A percentile compares a stretch with the other conserved stretches of the same genome.
Conservation (phyloP, 148 eudicot genomes). For the Diospyros lotus region DNA sequence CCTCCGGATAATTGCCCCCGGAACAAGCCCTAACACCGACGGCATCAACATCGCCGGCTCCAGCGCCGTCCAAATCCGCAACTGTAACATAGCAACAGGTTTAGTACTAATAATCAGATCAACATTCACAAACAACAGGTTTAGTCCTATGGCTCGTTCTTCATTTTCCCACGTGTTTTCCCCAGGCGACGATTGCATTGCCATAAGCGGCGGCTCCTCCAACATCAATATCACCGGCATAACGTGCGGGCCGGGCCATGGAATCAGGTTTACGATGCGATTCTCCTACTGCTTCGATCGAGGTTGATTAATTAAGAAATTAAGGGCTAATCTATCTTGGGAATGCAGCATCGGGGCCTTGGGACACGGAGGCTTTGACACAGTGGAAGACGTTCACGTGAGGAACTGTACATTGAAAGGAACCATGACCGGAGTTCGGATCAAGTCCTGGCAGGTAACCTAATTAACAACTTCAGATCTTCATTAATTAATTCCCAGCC, state of each 20-base stretch:
- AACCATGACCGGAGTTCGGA: constrained; percentile 33
- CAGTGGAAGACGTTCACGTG: constrained; percentile 30
- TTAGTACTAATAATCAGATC: no score
- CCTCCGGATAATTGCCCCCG: constrained; percentile 33
- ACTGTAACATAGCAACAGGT: constrained; percentile 41
- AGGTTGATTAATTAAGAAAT: background rate
- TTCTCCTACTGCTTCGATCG: background rate
- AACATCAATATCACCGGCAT: constrained; percentile 31
- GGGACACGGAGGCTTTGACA: constrained; percentile 25
- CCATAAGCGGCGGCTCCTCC: constrained; percentile 37
- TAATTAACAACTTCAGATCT: background rate
- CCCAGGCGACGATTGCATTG: constrained; percentile 51
- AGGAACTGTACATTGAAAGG: constrained; percentile 27
- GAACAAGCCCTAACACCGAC: constrained; percentile 50
- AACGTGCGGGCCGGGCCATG: constrained; percentile 52
- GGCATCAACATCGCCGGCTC: constrained; percentile 38
- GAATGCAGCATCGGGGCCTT: constrained; percentile 37
- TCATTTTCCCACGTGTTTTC: no score
- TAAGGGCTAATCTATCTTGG: background rate
- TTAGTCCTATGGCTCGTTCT: background rate
- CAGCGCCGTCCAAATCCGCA: constrained; percentile 19
- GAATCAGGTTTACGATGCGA: constrained; percentile 30
- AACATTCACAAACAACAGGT: no score
- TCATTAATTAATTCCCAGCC: no score
- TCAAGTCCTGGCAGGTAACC: constrained; percentile 40